These are phyloP conservation scores for Kluyveromyces sp. DNA, from an alignment of 1,139 yeast genomes.

Conservation along the genomic window DNA sequence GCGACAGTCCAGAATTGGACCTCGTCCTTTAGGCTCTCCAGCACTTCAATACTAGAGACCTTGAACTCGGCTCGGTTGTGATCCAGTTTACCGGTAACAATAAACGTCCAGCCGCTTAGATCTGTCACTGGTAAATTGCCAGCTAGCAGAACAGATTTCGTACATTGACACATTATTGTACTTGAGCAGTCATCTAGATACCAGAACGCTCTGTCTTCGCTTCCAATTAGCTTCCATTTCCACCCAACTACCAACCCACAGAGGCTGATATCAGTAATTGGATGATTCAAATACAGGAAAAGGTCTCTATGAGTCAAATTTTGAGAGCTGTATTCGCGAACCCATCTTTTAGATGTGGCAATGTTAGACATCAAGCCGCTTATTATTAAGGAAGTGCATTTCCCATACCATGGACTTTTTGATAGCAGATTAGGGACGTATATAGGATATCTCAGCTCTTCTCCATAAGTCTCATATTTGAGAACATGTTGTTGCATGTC, in stretches of 20 bases:
- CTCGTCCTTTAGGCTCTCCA: slow-evolving; percentile 14
- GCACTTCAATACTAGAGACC: slow-evolving; percentile 13
- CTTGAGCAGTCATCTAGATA: slow-evolving; percentile 24
- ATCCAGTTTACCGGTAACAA: slow-evolving; percentile 12
- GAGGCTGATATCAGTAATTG: slow-evolving; percentile 17
- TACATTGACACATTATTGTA: slow-evolving; percentile 17
- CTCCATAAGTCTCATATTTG: background rate
- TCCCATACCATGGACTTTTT: slow-evolving; percentile 1
- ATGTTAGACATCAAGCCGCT: no score
- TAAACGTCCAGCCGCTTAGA: slow-evolving; percentile 15
- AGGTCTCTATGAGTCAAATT: slow-evolving; percentile 5
- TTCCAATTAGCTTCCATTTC: slow-evolving; percentile 15
- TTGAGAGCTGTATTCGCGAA: background rate
- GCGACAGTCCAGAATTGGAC: slow-evolving; percentile 21
- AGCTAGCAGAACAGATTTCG: slow-evolving; percentile 9
- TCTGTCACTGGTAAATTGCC: slow-evolving; percentile 11
- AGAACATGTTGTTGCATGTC: slow-evolving; percentile 6
- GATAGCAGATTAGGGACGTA: slow-evolving; percentile 1
- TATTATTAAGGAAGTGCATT: slow-evolving; percentile 2
- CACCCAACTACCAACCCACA: slow-evolving; percentile 20
- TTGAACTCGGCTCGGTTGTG: slow-evolving; percentile 14
- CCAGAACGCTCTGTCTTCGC: slow-evolving; percentile 18
- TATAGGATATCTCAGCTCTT: slow-evolving; percentile 1
- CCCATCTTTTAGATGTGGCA: slow-evolving; percentile 1
- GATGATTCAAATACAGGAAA: slow-evolving; percentile 22